phyloP scores from a whole-genome alignment of 345 rosid genomes.

The Zanthoxylum bungeanum region DNA sequence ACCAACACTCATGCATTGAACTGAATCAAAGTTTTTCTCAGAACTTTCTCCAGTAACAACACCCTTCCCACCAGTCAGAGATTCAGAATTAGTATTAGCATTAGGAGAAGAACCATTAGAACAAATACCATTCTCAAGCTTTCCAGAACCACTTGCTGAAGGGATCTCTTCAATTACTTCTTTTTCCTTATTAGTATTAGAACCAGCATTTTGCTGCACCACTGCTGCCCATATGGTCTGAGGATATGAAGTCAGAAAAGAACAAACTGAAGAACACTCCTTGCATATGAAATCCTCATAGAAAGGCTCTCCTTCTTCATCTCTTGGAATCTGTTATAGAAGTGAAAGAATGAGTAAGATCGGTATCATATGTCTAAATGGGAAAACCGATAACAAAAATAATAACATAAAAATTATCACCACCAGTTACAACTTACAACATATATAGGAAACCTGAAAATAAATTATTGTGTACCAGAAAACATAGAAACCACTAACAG shows the following conservation, averaged over 20 bases:
- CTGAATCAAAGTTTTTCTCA: conserved; percentile 26
- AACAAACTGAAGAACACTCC: conserved; percentile 62
- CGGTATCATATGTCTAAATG: neutral
- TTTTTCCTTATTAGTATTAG: conserved; percentile 46
- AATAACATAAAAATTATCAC: neutral
- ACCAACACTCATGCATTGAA: conserved; percentile 17
- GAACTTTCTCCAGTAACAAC: conserved; percentile 45
- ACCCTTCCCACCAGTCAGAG: conserved; percentile 24
- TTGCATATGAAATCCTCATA: conserved; percentile 91
- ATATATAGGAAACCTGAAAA: neutral
- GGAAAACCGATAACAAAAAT: neutral
- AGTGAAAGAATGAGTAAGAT: neutral
- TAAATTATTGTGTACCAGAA: neutral
- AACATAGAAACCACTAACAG: neutral
- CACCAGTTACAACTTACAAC: neutral
- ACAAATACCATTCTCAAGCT: conserved; percentile 34
- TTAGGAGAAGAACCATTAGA: conserved; percentile 13
- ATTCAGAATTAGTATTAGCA: conserved; percentile 18
- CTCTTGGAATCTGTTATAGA: conserved; percentile 66
- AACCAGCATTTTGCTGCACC: conserved; percentile 23
- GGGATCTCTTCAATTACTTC: conserved; percentile 37
- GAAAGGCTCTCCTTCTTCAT: conserved; percentile 81
- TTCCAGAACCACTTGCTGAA: conserved; percentile 33
- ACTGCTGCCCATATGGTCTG: conserved; percentile 52
- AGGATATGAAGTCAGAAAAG: conserved; percentile 66